Evolutionary conservation across 1,284 basidiomycete species (phyloP).

Genomic region (Rhodotorula sp.): DNA sequence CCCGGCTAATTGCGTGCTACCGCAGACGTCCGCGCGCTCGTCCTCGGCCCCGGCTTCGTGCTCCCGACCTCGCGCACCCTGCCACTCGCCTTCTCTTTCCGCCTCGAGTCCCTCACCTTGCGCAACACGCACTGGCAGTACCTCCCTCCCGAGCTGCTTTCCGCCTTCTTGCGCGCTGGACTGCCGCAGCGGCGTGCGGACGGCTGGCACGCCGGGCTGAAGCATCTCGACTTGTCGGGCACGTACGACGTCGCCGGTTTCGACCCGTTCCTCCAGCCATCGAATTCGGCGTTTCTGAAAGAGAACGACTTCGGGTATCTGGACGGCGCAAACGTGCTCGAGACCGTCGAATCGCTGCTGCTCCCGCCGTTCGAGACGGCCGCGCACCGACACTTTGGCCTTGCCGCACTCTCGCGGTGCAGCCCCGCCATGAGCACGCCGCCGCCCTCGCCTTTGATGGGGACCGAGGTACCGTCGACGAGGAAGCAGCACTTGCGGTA

Average conservation of each 20-base stretch:
- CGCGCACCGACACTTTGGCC: constrained; percentile 6
- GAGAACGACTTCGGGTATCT: too few species aligned
- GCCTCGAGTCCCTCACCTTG: constrained; percentile 9
- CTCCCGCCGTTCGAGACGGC: constrained; percentile 19
- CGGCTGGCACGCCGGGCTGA: neutral
- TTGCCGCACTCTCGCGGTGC: neutral
- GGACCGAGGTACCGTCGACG: neutral
- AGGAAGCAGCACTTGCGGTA: neutral
- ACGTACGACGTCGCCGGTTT: constrained; percentile 9
- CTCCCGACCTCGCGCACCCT: neutral
- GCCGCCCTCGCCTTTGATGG: neutral
- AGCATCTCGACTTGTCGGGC: constrained; percentile 13
- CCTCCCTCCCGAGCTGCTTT: neutral
- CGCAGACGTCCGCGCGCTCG: constrained; percentile 3
- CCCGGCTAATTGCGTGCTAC: fast-evolving
- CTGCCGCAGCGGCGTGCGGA: neutral
- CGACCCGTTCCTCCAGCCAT: neutral
- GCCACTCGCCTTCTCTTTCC: neutral
- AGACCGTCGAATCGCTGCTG: neutral
- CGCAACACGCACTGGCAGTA: constrained; percentile 25
- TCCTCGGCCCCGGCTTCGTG: neutral
- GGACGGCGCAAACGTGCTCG: neutral
- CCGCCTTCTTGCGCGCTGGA: neutral
- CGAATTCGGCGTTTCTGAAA: neutral
- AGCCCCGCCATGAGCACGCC: too few species aligned